Percentiles rank a stretch among this genome's conserved stretches.
phyloP scores from a whole-genome alignment of 495 filamentous ascomycete species.

The Xylaria flabelliformis region DNA sequence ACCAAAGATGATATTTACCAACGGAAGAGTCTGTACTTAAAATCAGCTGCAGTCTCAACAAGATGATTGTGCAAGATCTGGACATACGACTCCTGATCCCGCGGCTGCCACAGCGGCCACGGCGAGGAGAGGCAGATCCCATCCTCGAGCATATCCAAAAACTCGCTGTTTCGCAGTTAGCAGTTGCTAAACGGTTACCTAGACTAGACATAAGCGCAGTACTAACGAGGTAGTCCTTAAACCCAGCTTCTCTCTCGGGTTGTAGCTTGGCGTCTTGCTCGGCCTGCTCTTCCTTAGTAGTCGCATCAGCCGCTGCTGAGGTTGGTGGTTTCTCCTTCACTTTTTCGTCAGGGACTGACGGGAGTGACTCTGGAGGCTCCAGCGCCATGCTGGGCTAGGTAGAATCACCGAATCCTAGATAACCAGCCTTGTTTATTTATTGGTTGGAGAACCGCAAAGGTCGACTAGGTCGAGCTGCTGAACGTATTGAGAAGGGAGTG shows the following conservation, averaged over 20 bases:
- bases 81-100: conserved; percentile 41
- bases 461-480: not conserved
- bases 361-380: conserved; percentile 7
- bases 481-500: not conserved
- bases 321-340: conserved; percentile 21
- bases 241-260: conserved; percentile 51
- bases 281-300: conserved; percentile 35
- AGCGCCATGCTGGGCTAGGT: conserved; percentile 21
- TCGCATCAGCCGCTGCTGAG: conserved; percentile 12
- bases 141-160: conserved; percentile 52
- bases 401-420: not conserved
- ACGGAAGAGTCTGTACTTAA: conserved; percentile 34
- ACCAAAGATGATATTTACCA: conserved; percentile 42
- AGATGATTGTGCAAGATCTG: not conserved
- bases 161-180: conserved; percentile 40
- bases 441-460: not conserved
- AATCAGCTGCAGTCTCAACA: not conserved
- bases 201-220: not conserved
- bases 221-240: conserved; percentile 48
- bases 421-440: too few species aligned
- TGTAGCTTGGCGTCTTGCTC: conserved; percentile 39
- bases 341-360: conserved; percentile 21
- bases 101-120: conserved; percentile 38
- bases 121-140: conserved; percentile 49
- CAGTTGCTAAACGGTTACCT: not conserved